A percentile compares a stretch with the other conserved stretches of the same genome.
phyloP scores from a whole-genome alignment of 768 basidiomycete genomes.

The Lentinula guzmanii region DNA sequence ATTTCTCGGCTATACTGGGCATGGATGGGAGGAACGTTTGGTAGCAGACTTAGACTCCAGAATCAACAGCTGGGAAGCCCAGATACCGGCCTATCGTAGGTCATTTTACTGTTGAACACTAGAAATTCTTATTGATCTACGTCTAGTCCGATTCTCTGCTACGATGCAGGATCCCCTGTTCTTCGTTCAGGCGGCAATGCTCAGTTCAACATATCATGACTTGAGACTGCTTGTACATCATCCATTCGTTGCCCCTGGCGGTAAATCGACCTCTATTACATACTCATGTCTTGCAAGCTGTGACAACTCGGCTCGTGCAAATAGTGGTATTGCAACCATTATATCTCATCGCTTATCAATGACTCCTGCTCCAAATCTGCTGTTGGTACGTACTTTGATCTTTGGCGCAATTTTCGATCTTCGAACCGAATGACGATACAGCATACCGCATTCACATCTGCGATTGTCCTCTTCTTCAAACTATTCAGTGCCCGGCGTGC shows the following conservation, averaged over 20 bases:
- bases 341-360: background rate
- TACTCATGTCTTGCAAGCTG: constrained; percentile 2
- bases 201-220: constrained; percentile 25
- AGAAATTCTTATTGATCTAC: no score
- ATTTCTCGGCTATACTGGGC: background rate
- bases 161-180: constrained; percentile 22
- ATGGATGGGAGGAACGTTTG: constrained; percentile 32
- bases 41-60: constrained; percentile 71
- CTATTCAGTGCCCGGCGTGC: constrained; percentile 1
- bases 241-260: constrained; percentile 2
- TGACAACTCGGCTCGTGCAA: constrained; percentile 1
- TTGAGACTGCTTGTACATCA: background rate
- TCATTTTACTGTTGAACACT: background rate
- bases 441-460: constrained; percentile 2
- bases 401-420: background rate
- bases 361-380: background rate
- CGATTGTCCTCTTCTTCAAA: constrained; percentile 1
- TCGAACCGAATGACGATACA: background rate
- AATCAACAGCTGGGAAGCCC: constrained; percentile 71
- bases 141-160: background rate
- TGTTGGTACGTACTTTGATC: background rate
- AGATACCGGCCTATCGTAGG: constrained; percentile 51
- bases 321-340: background rate
- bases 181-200: constrained; percentile 44
- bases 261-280: background rate